These are phyloP conservation scores for Talaromyces sp. DNA, from an alignment of 2,329 filamentous ascomycete genomes.

Conservation along the genomic window DNA sequence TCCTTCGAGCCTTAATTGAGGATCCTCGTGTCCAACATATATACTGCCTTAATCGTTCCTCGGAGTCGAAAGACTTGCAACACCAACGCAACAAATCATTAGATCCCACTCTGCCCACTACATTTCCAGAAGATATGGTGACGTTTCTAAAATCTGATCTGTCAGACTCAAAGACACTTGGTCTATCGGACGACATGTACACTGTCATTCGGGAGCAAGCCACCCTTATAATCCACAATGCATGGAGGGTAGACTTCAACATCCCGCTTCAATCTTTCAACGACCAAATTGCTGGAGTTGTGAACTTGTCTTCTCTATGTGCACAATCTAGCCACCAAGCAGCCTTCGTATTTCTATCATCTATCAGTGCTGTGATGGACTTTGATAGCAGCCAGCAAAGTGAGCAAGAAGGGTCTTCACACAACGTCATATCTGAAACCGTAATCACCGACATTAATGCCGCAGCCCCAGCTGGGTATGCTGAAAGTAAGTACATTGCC, in stretches of 20 bases:
- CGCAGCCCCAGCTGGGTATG: constrained; percentile 25
- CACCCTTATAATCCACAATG: constrained; percentile 29
- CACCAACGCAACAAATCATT: neutral
- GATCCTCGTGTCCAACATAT: neutral
- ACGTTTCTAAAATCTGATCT: constrained; percentile 4
- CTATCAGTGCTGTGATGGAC: constrained; percentile 23
- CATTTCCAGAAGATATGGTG: neutral
- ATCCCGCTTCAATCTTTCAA: constrained; percentile 25
- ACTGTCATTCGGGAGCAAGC: neutral
- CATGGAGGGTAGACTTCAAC: constrained; percentile 35
- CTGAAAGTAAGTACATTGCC: constrained; percentile 30
- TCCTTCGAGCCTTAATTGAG: constrained; percentile 25
- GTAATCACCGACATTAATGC: constrained; percentile 16
- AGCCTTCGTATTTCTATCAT: constrained; percentile 29
- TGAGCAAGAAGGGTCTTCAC: neutral
- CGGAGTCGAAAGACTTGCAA: neutral
- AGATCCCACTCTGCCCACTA: neutral
- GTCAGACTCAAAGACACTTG: neutral
- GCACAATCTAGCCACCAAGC: constrained; percentile 8
- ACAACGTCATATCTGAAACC: constrained; percentile 18
- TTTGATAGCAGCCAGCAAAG: neutral
- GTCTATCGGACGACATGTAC: neutral
- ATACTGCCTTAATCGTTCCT: constrained; percentile 1
- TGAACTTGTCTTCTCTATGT: constrained; percentile 23
- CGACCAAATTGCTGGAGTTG: constrained; percentile 23